A percentile compares a stretch with the other conserved stretches of the same genome.
Evolutionary conservation across 768 basidiomycete species (phyloP).

Genomic region (Suillus placidus): DNA sequence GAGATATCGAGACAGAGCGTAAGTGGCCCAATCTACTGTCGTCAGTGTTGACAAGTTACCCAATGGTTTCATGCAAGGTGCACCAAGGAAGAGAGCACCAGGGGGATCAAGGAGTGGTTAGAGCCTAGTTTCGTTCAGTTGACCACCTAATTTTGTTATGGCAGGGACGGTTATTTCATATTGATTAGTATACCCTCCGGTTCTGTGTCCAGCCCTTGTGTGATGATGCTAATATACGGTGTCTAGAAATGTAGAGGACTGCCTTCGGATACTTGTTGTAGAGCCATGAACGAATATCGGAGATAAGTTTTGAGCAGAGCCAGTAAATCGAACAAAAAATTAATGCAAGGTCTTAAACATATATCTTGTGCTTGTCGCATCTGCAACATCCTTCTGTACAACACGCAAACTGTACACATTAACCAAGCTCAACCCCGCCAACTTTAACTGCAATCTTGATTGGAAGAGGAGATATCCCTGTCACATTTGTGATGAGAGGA

Average conservation of each 20-base stretch:
- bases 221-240: neutral
- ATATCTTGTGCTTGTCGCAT: neutral
- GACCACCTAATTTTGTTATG: too few species aligned
- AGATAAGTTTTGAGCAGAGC: neutral
- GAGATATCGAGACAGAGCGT: conserved; percentile 21
- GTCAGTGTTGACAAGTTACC: too few species aligned
- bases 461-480: conserved; percentile 81
- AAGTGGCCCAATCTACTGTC: neutral
- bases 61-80: too few species aligned
- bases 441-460: conserved; percentile 69
- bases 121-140: too few species aligned
- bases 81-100: too few species aligned
- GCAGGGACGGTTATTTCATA: too few species aligned
- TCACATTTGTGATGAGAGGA: conserved; percentile 76
- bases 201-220: neutral
- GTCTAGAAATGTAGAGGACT: neutral
- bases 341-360: neutral
- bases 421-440: conserved; percentile 64
- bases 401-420: neutral
- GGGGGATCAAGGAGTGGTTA: too few species aligned
- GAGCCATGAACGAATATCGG: neutral
- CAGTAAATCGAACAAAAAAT: neutral
- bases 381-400: neutral
- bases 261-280: neutral
- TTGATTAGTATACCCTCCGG: too few species aligned